Evolutionary conservation across 2,329 filamentous ascomycete genomes (phyloP), one percentile per base, ranked within the genome.

Genomic region (Talaromyces amestolkiae): DNA sequence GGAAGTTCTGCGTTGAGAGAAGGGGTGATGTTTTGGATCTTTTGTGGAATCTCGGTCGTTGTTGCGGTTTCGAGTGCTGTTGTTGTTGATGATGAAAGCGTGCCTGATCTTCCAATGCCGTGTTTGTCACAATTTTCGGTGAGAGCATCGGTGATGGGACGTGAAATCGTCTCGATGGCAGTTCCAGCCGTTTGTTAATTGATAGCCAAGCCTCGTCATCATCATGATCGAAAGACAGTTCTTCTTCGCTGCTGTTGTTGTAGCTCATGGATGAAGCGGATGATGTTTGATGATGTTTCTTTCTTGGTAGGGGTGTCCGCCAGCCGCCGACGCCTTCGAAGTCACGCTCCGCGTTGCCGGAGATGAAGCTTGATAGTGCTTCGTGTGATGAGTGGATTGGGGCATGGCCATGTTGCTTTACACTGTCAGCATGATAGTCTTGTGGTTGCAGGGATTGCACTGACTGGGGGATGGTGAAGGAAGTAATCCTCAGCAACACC

Each of bases 241-340:
- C 73, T 15, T 69, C 61, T 39, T 58, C 61, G 37, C 60, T 63
- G 31, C 61, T 68, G 17, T 67, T 60, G 10, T 58, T 61, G 19
- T 41, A 24, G 17, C 54, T 49, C 1, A 73, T 72, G 7, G 73
- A 73, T 2, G 74, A 72, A 4, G 62, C 61, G 1, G 71, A 71
- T 22, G 69, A 58, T 61, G 70, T 70, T 5, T 70, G 70, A 3
- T 69, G 70, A 4, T 69, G 68, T 17, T 67, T 66, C 61, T 68
- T 72, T 17, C 67, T 69, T 6, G 64, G 68, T 59, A 66, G 67
- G 66, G 64, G 71, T 19, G 64, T 66, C 41, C 76, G 72, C 78
- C 78, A 80, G 24, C 79, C 79, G 10, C 79, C 79, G 5, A 80
- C 72, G 3, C 79, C 78, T 71, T 81, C 79, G 65, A 80, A 81